Percentiles rank a stretch among this genome's conserved stretches.
phyloP scores from a whole-genome alignment of 169 alveolate species.

The Amoebophrya sp. region DNA sequence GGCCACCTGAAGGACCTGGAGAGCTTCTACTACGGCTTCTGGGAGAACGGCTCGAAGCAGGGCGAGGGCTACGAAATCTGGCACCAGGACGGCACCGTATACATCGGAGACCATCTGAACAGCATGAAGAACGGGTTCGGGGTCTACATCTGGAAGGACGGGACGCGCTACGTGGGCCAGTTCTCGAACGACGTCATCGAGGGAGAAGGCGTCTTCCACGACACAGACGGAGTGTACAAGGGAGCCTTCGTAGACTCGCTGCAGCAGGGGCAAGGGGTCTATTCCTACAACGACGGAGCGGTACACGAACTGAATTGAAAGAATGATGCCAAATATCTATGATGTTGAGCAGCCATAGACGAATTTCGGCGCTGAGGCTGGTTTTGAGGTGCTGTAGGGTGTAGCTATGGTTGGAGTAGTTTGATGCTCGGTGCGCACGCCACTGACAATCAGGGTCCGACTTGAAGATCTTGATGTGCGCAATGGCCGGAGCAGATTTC shows the following conservation, averaged over 20 bases:
- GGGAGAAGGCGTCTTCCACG: background rate
- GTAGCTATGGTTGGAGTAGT: background rate
- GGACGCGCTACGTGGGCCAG: background rate
- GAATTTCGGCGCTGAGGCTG: background rate
- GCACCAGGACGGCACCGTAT: background rate
- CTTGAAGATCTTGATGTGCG: background rate
- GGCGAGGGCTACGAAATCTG: background rate
- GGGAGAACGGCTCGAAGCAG: background rate
- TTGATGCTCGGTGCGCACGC: background rate
- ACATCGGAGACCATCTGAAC: background rate
- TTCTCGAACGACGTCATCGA: background rate
- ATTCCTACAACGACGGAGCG: background rate
- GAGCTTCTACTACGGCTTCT: background rate
- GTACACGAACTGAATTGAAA: no score
- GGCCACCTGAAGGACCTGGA: background rate
- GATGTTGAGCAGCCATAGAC: no score
- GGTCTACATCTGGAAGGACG: no score
- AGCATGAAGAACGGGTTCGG: no score
- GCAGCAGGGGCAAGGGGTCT: background rate
- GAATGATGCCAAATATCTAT: no score
- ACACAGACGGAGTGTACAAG: background rate
- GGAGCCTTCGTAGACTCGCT: background rate
- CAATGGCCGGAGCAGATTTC: background rate
- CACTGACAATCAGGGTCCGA: background rate
- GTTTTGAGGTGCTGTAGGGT: background rate